Evolutionary conservation across 257 asterid genomes (phyloP), one percentile per base, ranked within the genome.

Genomic region (Solanum virginianum): DNA sequence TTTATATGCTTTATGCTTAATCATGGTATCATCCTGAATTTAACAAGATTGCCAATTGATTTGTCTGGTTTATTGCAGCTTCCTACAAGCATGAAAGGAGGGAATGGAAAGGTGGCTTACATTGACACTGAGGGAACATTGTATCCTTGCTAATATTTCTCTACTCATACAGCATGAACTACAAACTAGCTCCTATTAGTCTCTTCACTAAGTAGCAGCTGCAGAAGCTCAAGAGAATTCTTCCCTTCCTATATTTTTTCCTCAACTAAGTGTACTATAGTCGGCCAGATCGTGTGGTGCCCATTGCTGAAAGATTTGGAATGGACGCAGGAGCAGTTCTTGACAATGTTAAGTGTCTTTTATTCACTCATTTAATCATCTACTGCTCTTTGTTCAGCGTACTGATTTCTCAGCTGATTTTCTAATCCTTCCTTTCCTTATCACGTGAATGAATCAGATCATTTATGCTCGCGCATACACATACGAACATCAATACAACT

Each of bases 241-340:
- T 53, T 69, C 71, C 10, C 26, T 66, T 83, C 77, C 60, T 20
- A 72, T 66, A 29, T 32, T 85, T 24, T 80, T 85, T 84, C 90
- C 93, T 92, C 77, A 88, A 92, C 87, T 84, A 72, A 77, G 83
- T 77, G 83, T 89, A 88, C 89, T 88, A 63, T 85, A 96, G 98
- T 89, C 98, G 99, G 26, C 99, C 99, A 80, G 98, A 96, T 87
- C 94, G 98, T 72, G 94, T 96, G 69, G 92, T 96, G 79, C 98
- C 98, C 84, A 96, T 96, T 77, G 98, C 98, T 90, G 99, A 96
- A 91, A 92, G 99, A 86, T 95, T 95, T 88, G 98, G 98, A 87
- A 97, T 97, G 99, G 98, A 96, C 88, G 92, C 99, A 16, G 99
- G 99, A 86, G 99, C 99, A 86, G 99, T 96, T 69, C 98, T 96